Percentiles rank a stretch among this genome's conserved stretches.
These are phyloP conservation scores for Arthrobotrys sphaeroides DNA, from an alignment of 2,329 filamentous ascomycete genomes.

Conservation along the genomic window DNA sequence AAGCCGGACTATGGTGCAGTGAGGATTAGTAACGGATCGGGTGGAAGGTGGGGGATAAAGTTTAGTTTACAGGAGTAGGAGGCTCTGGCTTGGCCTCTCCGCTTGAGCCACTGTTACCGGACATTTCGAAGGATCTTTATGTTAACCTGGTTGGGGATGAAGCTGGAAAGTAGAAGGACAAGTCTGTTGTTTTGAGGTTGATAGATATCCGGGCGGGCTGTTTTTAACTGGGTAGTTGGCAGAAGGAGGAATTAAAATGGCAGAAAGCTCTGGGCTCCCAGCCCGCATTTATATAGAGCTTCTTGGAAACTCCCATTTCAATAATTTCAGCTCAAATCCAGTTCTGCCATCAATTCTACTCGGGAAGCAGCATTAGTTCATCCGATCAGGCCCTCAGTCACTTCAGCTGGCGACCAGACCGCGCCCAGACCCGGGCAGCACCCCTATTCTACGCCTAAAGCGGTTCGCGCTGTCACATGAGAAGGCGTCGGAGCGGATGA, in stretches of 20 bases:
- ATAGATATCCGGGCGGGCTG: too few species aligned
- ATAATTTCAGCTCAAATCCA: too few species aligned
- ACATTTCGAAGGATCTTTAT: neutral
- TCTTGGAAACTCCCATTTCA: neutral
- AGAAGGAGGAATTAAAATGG: too few species aligned
- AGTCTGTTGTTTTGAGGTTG: too few species aligned
- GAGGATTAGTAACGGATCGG: neutral
- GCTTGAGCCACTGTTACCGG: neutral
- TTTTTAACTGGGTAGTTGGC: too few species aligned
- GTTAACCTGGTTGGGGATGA: neutral
- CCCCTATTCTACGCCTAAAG: neutral
- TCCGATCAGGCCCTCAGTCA: neutral
- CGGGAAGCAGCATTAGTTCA: neutral
- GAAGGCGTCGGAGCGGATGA: slow-evolving; percentile 33
- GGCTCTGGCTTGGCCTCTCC: slow-evolving; percentile 7
- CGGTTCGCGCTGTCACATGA: slow-evolving; percentile 38
- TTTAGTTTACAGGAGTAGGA: slow-evolving; percentile 26
- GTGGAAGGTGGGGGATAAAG: neutral
- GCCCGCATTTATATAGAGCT: neutral
- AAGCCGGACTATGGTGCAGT: slow-evolving; percentile 12
- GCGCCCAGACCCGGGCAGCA: neutral
- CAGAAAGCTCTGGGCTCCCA: neutral
- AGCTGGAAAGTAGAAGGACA: too few species aligned
- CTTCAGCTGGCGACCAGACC: neutral
- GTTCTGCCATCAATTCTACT: neutral